Conservation (phyloP, 2,329 filamentous ascomycete species). For the Trichoderma lentiforme region DNA sequence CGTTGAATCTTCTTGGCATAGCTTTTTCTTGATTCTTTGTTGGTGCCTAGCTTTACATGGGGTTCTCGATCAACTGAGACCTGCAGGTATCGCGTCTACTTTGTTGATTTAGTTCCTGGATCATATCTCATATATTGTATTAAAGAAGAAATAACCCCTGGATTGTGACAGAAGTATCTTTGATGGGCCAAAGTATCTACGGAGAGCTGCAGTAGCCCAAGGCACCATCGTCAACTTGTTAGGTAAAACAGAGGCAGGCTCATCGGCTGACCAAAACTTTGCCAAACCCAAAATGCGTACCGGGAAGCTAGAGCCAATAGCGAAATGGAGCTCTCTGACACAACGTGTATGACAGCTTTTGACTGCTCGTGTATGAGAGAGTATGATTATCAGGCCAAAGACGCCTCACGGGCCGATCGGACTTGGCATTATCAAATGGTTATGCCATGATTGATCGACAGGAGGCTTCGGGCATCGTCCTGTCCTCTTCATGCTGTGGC, state of each 20-base stretch:
- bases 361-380: neutral
- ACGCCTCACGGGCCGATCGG: neutral
- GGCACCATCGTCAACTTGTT: neutral
- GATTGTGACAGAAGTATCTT: neutral
- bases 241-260: neutral
- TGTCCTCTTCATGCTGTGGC: neutral
- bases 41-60: neutral
- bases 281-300: neutral
- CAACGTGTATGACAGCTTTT: neutral
- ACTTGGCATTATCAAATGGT: constrained; percentile 12
- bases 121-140: neutral
- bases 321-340: neutral
- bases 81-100: neutral
- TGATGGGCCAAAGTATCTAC: neutral
- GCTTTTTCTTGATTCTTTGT: neutral
- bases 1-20: neutral
- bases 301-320: neutral
- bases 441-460: constrained; percentile 5
- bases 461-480: neutral
- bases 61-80: neutral
- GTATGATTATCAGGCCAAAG: neutral
- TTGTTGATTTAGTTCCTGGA: neutral
- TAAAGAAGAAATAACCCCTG: neutral
- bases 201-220: neutral
- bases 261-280: neutral